phyloP scores from a whole-genome alignment of 805 yeast species.

The Saturnispora serradocipensis region DNA sequence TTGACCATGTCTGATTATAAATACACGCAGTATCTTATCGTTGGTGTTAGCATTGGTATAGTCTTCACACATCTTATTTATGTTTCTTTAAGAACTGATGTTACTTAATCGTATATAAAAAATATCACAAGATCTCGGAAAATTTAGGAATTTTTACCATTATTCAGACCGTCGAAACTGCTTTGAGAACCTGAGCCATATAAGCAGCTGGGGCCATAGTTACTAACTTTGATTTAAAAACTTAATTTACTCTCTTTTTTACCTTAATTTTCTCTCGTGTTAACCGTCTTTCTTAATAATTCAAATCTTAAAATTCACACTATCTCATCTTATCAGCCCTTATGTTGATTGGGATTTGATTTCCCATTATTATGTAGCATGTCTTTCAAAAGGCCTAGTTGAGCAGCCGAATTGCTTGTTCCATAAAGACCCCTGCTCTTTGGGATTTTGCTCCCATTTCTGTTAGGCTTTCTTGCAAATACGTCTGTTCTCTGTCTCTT shows the following conservation, averaged over 20 bases:
- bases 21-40: conserved; percentile 27
- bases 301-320: not conserved
- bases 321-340: not conserved
- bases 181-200: not conserved
- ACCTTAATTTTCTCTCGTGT: not conserved
- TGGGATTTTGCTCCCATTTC: not conserved
- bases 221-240: too few relatives aligned
- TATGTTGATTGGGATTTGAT: not conserved
- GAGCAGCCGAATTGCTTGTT: not conserved
- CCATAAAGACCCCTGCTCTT: conserved; percentile 1
- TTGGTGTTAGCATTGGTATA: not conserved
- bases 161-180: not conserved
- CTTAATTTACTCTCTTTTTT: not conserved
- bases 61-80: not conserved
- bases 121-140: not conserved
- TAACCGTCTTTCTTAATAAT: not conserved
- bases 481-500: not conserved
- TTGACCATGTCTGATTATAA: conserved; percentile 76
- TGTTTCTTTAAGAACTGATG: not conserved
- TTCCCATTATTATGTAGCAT: not conserved
- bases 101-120: not conserved
- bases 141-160: not conserved
- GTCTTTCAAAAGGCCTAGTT: not conserved
- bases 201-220: not conserved
- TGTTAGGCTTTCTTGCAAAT: not conserved